Evolutionary conservation across 2,329 filamentous ascomycete genomes (phyloP), one percentile per base, ranked within the genome.

Genomic region (Alternaria rosae): DNA sequence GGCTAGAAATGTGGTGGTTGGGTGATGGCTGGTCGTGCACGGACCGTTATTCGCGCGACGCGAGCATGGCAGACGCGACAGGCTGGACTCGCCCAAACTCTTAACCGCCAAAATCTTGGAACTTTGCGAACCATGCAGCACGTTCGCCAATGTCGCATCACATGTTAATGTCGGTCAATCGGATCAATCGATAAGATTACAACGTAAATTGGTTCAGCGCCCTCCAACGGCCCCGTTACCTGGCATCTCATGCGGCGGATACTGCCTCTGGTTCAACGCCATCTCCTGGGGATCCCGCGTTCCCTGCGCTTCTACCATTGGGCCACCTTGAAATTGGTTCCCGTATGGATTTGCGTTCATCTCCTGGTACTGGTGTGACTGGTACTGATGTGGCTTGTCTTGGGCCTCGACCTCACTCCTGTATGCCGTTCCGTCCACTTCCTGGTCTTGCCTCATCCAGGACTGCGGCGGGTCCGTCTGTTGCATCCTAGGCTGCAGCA

Each of bases 1-100:
- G 71, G 71, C 70, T 65, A 72, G 70, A 72, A 72, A 70, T 66
- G 48, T 66, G 71, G 71, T 70, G 73, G 73, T 70, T 74, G 47
- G 72, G 70, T 66, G 61, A 67, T 67, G 69, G 68, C 65, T 72
- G 70, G 50, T 62, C 62, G 61, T 17, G 59, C 64, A 68, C 69
- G 65, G 67, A 13, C 54, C n/a, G 23, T 23, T 3, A n/a, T 32
- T 17, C 20, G 12, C 30, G 47, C 47, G 47, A 38, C 10, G 30
- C 35, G 47, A 32, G 35, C 20, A 11, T 30, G 23, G 28, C 25
- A 26, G 45, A 21, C 47, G 48, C 45, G 25, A 25, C 32, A 26
- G 59, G 54, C 54, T 58, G 48, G 54, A 58, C 42, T 48, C 32
- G 43, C 41, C 47, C 54, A 44, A 23, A 48, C 15, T 23, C 13